Conservation (phyloP, 352 stramenopile genomes). For the Globisporangium middletonii region DNA sequence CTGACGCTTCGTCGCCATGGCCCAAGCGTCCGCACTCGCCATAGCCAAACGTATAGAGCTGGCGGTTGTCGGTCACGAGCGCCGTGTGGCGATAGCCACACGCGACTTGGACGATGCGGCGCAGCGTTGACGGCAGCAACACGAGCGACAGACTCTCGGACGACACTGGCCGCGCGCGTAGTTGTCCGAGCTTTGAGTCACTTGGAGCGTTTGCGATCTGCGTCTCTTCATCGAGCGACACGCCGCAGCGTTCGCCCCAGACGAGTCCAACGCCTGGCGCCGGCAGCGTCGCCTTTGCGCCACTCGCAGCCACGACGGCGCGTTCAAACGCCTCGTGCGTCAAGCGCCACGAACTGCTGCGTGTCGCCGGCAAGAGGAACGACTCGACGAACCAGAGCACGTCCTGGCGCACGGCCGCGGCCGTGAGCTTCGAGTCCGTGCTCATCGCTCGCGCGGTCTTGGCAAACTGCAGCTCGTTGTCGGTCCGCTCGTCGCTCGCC, state of each 20-base stretch:
- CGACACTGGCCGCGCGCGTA: slow-evolving; percentile 1
- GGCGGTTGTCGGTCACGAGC: slow-evolving; percentile 51
- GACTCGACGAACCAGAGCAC: slow-evolving; percentile 47
- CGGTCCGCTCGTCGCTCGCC: slow-evolving; percentile 9
- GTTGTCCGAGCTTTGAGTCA: slow-evolving; percentile 19
- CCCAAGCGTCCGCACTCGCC: slow-evolving; percentile 74
- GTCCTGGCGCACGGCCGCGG: slow-evolving; percentile 11
- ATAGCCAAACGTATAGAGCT: slow-evolving; percentile 79
- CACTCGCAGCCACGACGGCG: slow-evolving; percentile 1
- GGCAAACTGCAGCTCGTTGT: slow-evolving; percentile 5
- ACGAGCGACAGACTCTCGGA: slow-evolving; percentile 26
- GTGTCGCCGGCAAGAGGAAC: slow-evolving; percentile 34
- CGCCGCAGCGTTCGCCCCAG: slow-evolving; percentile 49
- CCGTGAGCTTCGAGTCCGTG: slow-evolving; percentile 9
- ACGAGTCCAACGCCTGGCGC: slow-evolving; percentile 45
- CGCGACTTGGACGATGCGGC: slow-evolving; percentile 55
- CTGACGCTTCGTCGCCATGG: slow-evolving; percentile 55
- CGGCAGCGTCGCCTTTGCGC: slow-evolving; percentile 5
- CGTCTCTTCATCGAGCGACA: slow-evolving; percentile 64
- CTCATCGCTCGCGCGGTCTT: slow-evolving; percentile 11
- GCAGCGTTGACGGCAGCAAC: slow-evolving; percentile 38
- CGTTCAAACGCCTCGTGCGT: slow-evolving; percentile 15
- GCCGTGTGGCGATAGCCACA: slow-evolving; percentile 79
- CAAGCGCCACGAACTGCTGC: slow-evolving; percentile 29
- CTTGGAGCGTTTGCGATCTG: slow-evolving; percentile 13